Evolutionary conservation across 192 early-diverging fungal species (phyloP), one percentile per base, ranked within the genome.

Genomic region (Coemansia erecta): DNA sequence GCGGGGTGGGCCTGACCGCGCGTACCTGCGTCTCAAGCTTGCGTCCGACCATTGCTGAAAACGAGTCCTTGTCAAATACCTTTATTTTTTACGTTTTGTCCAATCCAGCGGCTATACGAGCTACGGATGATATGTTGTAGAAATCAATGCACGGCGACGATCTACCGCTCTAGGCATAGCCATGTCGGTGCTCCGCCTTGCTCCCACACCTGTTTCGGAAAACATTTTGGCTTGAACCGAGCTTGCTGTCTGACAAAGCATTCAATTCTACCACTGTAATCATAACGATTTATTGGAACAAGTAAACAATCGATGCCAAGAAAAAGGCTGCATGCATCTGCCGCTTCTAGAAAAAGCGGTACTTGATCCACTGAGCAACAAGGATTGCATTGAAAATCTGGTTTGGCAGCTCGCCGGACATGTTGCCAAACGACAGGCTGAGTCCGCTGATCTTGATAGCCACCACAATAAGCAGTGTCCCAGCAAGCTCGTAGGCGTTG

Each of bases 1-100:
- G 28, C 62, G 62, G 10, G 62, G 62, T 37, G 62, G 47, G 39
- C 62, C 62, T 33, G 62, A 64, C 33, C 62, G 62, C 23, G 40
- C 53, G 11, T 53, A 41, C 15, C 45, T 64, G 54, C 53, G 62
- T 33, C 42, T 21, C 7, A 39, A 50, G n/a, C 53, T 64, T 55
- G 46, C 54, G 26, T 40, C 53, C 46, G 53, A 50, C 33, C 53
- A 49, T 26, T 33, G 15, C 6, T 18, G 43, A 45, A 45, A 17
- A 1, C 9, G 4, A 3, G 43, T 45, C 9, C n/a, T 45, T n/a
- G 43, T 45, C 43, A 18, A 15, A n/a, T 50, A 24, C 24, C 1
- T 48, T 22, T n/a, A 10, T 50, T 13, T 50, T 13, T 24, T 50
- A 23, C 4, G 2, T 50, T 23, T 24, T 26, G 8, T 12, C 12